These are phyloP conservation scores for Magnusiomyces paraingens DNA, from an alignment of 1,139 yeast species.

Conservation along the genomic window DNA sequence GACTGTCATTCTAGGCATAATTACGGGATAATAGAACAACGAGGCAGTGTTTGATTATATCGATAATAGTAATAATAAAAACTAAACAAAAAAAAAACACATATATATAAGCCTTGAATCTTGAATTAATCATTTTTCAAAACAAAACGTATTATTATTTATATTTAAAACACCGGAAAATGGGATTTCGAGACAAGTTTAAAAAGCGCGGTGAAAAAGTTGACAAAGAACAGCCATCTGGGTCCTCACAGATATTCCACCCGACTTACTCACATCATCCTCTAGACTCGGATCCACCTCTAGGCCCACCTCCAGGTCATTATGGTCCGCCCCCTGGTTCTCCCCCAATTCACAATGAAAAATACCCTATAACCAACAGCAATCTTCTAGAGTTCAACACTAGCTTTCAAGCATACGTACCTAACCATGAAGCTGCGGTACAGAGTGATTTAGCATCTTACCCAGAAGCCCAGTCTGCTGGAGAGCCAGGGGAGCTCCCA, in stretches of 20 bases:
- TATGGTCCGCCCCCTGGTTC: not conserved
- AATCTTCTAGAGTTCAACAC: not conserved
- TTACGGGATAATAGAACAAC: conserved; percentile 11
- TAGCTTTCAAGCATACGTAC: not conserved
- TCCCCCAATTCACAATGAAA: not conserved
- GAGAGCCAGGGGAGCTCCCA: conserved; percentile 13
- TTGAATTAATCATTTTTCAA: not conserved
- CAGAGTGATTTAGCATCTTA: conserved; percentile 3
- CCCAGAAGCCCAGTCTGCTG: conserved; percentile 14
- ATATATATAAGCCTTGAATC: not conserved
- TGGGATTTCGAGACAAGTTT: conserved; percentile 8
- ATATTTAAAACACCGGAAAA: not conserved
- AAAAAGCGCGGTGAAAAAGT: not conserved
- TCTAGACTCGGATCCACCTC: not conserved
- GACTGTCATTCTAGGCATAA: conserved; percentile 32
- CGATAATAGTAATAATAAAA: not conserved
- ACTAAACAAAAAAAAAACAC: not conserved
- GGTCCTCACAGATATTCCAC: not conserved
- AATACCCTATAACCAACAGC: not conserved
- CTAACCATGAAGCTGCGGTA: not conserved
- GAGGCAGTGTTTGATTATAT: too few species aligned
- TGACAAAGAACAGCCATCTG: not conserved
- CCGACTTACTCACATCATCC: not conserved
- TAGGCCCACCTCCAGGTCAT: conserved; percentile 1
- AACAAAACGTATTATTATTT: not conserved